Evolutionary conservation across 2,329 filamentous ascomycete genomes (phyloP), one percentile per base, ranked within the genome.

Genomic region (Colletotrichum sp.): DNA sequence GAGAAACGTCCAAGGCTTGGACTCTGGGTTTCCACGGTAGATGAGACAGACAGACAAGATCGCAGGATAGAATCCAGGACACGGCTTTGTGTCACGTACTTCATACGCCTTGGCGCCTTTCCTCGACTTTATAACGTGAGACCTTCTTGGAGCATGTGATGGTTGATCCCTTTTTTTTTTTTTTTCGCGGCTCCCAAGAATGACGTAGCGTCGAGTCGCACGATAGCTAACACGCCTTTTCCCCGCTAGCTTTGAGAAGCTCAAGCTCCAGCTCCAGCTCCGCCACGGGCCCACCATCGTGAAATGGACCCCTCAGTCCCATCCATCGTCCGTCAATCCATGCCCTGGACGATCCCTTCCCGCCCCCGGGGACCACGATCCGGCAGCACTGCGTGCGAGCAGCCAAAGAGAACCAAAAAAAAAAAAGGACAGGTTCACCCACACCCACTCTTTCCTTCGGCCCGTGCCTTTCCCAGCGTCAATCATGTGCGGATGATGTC

Each of bases 11-110:
- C 28, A 21, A 21, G 70, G 59, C 59, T 76, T 69, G 73, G 73
- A 65, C 59, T 68, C 73, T 76, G 73, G 70, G 49, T 69, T 76
- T 73, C 70, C 59, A 34, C 59, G 65, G 18, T 68, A 73, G 57
- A 73, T 32, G 32, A 34, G 39, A 30, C 64, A 76, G 64, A 72
- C 69, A 72, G 59, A 62, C 28, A 30, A 59, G 52, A 70, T 73
- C 26, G 34, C 65, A 73, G 60, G 49, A 60, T 73, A 76, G 49
- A 76, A 68, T 68, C 65, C 36, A 49, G 32, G 26, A 65, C 70
- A 73, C 57, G 21, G 39, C 21, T 30, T 28, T 12, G 39, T 65
- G 32, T 64, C 52, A 24, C 32, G 8, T 63, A 32, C 16, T 26
- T 26, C 10, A 49, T 21, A 32, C 28, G 15, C 12, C 18, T 36